A percentile compares a stretch with the other conserved stretches of the same genome.
phyloP scores from a whole-genome alignment of 441 rosid species.

The Erodium chrysanthum region DNA sequence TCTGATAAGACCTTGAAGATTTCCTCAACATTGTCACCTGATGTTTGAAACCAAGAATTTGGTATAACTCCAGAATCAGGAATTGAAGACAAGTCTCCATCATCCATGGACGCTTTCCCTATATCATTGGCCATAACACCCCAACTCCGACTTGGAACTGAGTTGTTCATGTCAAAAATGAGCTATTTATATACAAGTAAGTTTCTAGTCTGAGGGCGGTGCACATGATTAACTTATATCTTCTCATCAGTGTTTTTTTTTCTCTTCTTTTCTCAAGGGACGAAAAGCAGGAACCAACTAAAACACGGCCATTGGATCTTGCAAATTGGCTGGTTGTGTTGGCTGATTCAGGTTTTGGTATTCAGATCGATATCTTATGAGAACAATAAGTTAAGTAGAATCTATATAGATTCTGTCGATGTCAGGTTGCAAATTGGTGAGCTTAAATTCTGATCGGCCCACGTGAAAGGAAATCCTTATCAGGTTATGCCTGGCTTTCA shows the following conservation, averaged over 20 bases:
- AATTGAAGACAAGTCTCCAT: neutral
- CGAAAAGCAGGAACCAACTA: neutral
- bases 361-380: neutral
- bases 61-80: neutral
- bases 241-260: neutral
- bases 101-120: neutral
- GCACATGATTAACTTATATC: neutral
- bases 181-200: neutral
- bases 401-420: neutral
- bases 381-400: neutral
- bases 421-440: neutral
- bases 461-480: constrained; percentile 5
- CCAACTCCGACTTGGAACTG: neutral
- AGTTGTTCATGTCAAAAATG: constrained; percentile 2
- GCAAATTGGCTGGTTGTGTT: constrained; percentile 2
- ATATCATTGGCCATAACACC: constrained; percentile 3
- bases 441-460: neutral
- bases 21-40: constrained; percentile 5
- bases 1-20: neutral
- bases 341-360: neutral
- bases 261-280: neutral
- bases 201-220: neutral
- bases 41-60: constrained; percentile 5
- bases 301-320: neutral
- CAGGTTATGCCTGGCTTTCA: neutral